Evolutionary conservation across 306 rosid species (phyloP), one percentile per base, ranked within the genome.

Genomic region (Cicer bijugum): DNA sequence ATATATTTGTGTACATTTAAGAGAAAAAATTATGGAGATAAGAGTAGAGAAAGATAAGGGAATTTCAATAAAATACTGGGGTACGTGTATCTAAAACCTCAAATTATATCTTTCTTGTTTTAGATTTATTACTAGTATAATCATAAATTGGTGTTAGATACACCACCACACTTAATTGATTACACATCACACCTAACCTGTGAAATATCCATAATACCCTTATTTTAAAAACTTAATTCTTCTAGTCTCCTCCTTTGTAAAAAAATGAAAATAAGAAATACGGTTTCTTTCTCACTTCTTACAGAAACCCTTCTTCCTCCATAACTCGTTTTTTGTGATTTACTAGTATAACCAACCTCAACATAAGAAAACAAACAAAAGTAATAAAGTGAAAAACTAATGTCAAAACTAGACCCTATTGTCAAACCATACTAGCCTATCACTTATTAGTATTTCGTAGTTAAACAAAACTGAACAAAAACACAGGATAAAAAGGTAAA

Each of bases 301-400:
- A 28, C 35, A 28, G 35, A 28, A 28, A 28, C 35, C 35, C 35
- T 28, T 28, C 35, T 28, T 28, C 35, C 35, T 28, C 35, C 35
- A 28, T 28, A 28, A 28, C 5, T 28, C 35, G 19, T 4, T 28
- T 28, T 23, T 23, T 23, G 4, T 23, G 33, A 23, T 23, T 23
- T 23, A 23, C 33, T 23, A 23, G 33, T 23, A 23, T 23, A 23
- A 23, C 33, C 33, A 23, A 23, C 33, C 28, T 52, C 59, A 52
- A 52, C 59, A 8, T 16, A 8, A 7, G 16, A 7, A 55, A 75
- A 10, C 28, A 76, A 76, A 67, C 67, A 76, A 55, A 76, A 37
- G 33, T 67, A 16, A 57, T 57, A n/a, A 67, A 58, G 46, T 37
- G 10, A 19, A 58, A 45, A 39, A 9, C 67, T 9, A 12, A 19